A percentile compares a stretch with the other conserved stretches of the same genome.
These are phyloP conservation scores for Arabis hirsuta DNA, from an alignment of 345 rosid species.

Conservation along the genomic window DNA sequence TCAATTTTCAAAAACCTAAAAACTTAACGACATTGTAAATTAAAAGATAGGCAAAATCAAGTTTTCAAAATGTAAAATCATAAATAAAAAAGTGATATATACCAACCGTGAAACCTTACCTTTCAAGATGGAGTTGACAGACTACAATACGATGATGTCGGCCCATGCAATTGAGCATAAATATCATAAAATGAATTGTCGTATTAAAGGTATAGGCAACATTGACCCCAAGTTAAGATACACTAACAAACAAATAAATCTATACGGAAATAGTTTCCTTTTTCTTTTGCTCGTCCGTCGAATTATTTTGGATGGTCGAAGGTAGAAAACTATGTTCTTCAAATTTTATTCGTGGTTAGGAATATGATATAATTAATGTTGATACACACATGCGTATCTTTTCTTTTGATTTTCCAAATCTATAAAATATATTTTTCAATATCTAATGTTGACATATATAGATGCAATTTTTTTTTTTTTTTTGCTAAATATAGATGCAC, in stretches of 20 bases:
- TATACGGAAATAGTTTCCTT: not conserved
- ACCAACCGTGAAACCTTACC: not conserved
- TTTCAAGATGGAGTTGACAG: constrained; percentile 11
- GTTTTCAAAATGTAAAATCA: too few relatives aligned
- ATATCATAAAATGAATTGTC: not conserved
- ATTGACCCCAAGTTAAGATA: constrained; percentile 14
- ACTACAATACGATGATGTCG: constrained; percentile 38
- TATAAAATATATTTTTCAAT: too few relatives aligned
- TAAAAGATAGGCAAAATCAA: too few relatives aligned
- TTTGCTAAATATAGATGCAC: too few relatives aligned
- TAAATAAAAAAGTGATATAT: too few relatives aligned
- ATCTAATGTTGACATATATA: not conserved
- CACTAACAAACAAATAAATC: not conserved
- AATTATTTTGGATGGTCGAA: constrained; percentile 16
- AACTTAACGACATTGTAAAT: too few relatives aligned
- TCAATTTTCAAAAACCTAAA: too few relatives aligned
- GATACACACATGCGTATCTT: not conserved
- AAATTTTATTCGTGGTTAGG: constrained; percentile 9
- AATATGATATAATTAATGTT: not conserved
- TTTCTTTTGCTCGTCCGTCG: constrained; percentile 6
- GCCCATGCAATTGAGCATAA: not conserved
- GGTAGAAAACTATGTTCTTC: constrained; percentile 2
- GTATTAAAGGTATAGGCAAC: constrained; percentile 1
- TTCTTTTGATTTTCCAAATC: too few relatives aligned
- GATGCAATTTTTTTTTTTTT: too few relatives aligned